Evolutionary conservation across 768 basidiomycete genomes (phyloP), one percentile per base, ranked within the genome.

Genomic region (Paxillus rubicundulus): DNA sequence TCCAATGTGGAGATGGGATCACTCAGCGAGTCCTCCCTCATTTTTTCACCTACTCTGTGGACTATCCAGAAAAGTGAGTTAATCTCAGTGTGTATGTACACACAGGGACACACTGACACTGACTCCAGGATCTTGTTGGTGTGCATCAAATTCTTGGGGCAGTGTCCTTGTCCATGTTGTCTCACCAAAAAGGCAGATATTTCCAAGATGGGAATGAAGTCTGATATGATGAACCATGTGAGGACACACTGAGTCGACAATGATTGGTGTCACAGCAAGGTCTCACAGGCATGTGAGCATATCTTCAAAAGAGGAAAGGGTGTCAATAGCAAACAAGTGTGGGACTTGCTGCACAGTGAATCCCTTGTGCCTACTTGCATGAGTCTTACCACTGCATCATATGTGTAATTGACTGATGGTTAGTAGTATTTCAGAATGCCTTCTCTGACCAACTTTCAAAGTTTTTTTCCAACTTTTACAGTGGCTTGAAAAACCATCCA

Each of bases 51-150:
- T 48, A 48, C 16, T 48, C 38, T 17, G 47, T 28, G 4, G 47
- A 48, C 24, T 48, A 48, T n/a, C 47, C 38, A 17, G 38, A 48
- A 32, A 48, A 48, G 50, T 52, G 12, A 38, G 44, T 8, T 24
- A 3, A 24, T 24, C 24, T 24, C 24, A 24, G 30, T 9, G 7
- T 32, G 30, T 32, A 32, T 32, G 30, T 32, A 32, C 6, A 5
- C 10, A 30, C 30, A 30, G 30, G 30, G 30, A 10, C 30, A 30
- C 30, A 30, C 10, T 30, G 30, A 30, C 30, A 30, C 30, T 10
- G 3, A 30, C 30, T 30, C 3, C 10, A 52, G 50, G 18, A 17
- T 52, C 7, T 8, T 52, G 9, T 33, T 52, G 30, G 36, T 30
- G 1, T 39, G 20, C 0, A 52, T 52, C 12, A 14, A 12, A 14